A percentile compares a stretch with the other conserved stretches of the same genome.
phyloP scores from a whole-genome alignment of 2,329 filamentous ascomycete genomes.

The Magnaporthiopsis poae region DNA sequence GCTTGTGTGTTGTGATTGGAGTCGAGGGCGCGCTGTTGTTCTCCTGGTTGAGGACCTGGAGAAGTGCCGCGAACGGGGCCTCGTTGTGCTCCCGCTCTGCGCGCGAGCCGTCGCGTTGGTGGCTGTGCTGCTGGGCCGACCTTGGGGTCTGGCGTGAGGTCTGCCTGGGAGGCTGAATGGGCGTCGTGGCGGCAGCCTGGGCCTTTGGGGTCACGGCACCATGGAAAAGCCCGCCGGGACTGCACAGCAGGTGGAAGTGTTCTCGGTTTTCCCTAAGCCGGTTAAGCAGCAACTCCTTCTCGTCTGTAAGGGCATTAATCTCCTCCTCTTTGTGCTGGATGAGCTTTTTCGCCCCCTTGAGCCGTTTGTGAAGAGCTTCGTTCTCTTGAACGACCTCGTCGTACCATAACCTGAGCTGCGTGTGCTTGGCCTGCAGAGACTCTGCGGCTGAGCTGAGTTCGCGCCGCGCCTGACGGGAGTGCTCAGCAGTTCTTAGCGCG shows the following conservation, averaged over 20 bases:
- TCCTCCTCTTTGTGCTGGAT: conserved; percentile 72
- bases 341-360: conserved; percentile 65
- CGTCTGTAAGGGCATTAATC: conserved; percentile 58
- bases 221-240: conserved; percentile 60
- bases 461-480: conserved; percentile 50
- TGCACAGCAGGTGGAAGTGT: conserved; percentile 69
- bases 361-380: conserved; percentile 49
- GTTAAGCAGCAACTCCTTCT: conserved; percentile 66
- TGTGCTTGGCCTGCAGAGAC: conserved; percentile 42
- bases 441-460: conserved; percentile 44
- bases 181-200: conserved; percentile 32
- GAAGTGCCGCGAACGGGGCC: conserved; percentile 64
- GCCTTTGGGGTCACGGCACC: conserved; percentile 50
- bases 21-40: conserved; percentile 66
- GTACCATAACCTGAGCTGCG: conserved; percentile 56
- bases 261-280: conserved; percentile 84
- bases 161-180: conserved; percentile 34
- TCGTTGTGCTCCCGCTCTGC: conserved; percentile 43
- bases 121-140: conserved; percentile 25
- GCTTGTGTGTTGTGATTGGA: conserved; percentile 41
- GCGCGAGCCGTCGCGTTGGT: neutral
- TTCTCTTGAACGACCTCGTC: conserved; percentile 60
- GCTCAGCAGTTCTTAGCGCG: conserved; percentile 65
- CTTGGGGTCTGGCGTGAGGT: conserved; percentile 43
- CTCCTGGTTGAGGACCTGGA: conserved; percentile 72